Percentiles rank a stretch among this genome's conserved stretches.
Evolutionary conservation across 2,329 filamentous ascomycete species (phyloP).

Genomic region (Lachnellula suecica): DNA sequence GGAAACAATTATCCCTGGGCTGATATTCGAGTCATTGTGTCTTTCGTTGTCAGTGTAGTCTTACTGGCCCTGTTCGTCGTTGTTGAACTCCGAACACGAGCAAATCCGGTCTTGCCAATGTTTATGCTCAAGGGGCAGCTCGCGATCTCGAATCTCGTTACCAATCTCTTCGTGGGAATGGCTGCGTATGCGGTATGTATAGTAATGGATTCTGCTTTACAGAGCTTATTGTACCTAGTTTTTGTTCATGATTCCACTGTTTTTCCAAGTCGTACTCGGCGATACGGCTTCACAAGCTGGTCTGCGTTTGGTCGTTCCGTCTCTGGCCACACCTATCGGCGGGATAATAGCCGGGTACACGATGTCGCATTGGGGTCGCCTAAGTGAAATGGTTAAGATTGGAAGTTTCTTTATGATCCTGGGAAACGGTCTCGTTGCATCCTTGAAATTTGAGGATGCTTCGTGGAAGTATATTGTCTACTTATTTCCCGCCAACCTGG

Average conservation of each 20-base stretch:
- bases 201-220: not conserved
- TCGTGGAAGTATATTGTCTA: conserved; percentile 55
- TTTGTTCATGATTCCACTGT: conserved; percentile 68
- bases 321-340: conserved; percentile 56
- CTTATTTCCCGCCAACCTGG: conserved; percentile 57
- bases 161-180: conserved; percentile 61
- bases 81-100: conserved; percentile 48
- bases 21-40: conserved; percentile 46
- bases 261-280: conserved; percentile 66
- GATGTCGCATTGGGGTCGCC: conserved; percentile 55
- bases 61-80: conserved; percentile 45
- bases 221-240: conserved; percentile 40
- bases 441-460: conserved; percentile 48
- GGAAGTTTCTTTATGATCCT: conserved; percentile 52
- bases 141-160: conserved; percentile 53
- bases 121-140: conserved; percentile 55
- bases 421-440: conserved; percentile 52
- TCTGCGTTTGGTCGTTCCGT: conserved; percentile 62
- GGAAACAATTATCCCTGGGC: conserved; percentile 55
- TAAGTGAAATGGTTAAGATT: conserved; percentile 50
- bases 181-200: conserved; percentile 59
- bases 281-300: conserved; percentile 65
- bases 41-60: conserved; percentile 42
- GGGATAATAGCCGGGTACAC: conserved; percentile 56
- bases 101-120: conserved; percentile 54